phyloP scores from a whole-genome alignment of 371 early-diverging fungal genomes.

The Amoeboaphelidium occidentale region DNA sequence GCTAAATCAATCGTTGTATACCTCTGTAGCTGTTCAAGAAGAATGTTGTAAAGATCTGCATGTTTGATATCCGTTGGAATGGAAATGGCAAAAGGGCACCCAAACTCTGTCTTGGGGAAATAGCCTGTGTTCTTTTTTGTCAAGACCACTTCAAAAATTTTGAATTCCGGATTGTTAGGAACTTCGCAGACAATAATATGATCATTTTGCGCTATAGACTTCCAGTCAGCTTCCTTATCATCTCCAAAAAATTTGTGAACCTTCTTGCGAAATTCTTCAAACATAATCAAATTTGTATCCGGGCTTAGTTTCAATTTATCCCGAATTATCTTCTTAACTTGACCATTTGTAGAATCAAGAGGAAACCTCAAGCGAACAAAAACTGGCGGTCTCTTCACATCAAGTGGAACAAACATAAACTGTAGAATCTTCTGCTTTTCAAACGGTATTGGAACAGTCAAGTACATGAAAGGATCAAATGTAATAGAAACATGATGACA shows the following conservation, averaged over 20 bases:
- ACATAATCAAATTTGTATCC: conserved; percentile 24
- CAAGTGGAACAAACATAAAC: conserved; percentile 17
- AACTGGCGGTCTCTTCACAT: not conserved
- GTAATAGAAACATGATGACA: conserved; percentile 34
- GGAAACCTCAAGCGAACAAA: conserved; percentile 8
- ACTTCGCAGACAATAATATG: too few relatives aligned
- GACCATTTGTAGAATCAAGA: conserved; percentile 24
- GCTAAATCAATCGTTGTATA: too few relatives aligned
- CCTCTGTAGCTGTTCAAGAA: too few relatives aligned
- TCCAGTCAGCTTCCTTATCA: too few relatives aligned
- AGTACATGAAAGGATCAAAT: conserved; percentile 39
- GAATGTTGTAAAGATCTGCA: too few relatives aligned
- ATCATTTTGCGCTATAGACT: too few relatives aligned
- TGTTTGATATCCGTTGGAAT: too few relatives aligned
- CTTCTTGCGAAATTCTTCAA: conserved; percentile 29
- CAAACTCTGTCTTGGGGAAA: too few relatives aligned
- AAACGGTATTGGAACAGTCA: conserved; percentile 27
- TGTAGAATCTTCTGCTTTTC: conserved; percentile 19
- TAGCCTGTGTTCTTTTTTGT: too few relatives aligned
- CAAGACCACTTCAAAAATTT: too few relatives aligned
- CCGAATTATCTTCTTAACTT: conserved; percentile 31
- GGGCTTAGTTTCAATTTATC: conserved; percentile 28
- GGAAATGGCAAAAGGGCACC: too few relatives aligned
- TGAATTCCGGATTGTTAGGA: too few relatives aligned
- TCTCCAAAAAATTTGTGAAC: conserved; percentile 36